A percentile compares a stretch with the other conserved stretches of the same genome.
These are phyloP conservation scores for Globisporangium mamillatum DNA, from an alignment of 352 stramenopile species.

Conservation along the genomic window DNA sequence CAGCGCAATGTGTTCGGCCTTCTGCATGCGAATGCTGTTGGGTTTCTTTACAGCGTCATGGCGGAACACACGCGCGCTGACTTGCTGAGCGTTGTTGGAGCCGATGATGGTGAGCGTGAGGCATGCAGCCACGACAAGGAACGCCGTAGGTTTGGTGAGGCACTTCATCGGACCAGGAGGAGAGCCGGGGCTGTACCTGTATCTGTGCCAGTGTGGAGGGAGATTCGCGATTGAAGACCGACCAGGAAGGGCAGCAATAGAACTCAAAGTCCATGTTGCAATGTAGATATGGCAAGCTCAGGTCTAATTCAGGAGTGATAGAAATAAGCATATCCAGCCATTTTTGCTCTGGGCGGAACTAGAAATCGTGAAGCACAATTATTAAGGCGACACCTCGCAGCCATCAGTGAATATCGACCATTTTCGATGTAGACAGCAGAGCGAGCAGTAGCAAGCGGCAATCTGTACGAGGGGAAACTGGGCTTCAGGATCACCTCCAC, in stretches of 20 bases:
- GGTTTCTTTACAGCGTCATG: background rate
- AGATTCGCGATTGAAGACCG: background rate
- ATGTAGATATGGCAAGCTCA: background rate
- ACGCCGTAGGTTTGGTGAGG: background rate
- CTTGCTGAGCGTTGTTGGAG: background rate
- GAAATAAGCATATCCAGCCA: background rate
- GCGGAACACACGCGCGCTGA: conserved; percentile 1
- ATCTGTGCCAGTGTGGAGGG: background rate
- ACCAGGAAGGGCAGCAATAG: background rate
- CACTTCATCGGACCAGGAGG: background rate
- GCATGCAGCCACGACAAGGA: background rate
- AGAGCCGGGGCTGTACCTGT: background rate
- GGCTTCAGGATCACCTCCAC: background rate
- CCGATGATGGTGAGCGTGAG: background rate
- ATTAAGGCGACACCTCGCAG: too few species aligned
- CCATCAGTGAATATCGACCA: background rate
- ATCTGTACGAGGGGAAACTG: background rate
- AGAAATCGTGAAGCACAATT: background rate
- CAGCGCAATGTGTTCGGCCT: background rate
- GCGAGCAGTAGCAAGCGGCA: background rate
- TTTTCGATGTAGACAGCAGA: background rate
- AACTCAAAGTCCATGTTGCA: background rate
- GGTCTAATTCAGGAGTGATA: background rate
- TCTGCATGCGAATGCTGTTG: background rate
- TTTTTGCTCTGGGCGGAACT: background rate